Evolutionary conservation across 805 yeast genomes (phyloP), one percentile per base, ranked within the genome.

Genomic region (Metschnikowia continentalis): DNA sequence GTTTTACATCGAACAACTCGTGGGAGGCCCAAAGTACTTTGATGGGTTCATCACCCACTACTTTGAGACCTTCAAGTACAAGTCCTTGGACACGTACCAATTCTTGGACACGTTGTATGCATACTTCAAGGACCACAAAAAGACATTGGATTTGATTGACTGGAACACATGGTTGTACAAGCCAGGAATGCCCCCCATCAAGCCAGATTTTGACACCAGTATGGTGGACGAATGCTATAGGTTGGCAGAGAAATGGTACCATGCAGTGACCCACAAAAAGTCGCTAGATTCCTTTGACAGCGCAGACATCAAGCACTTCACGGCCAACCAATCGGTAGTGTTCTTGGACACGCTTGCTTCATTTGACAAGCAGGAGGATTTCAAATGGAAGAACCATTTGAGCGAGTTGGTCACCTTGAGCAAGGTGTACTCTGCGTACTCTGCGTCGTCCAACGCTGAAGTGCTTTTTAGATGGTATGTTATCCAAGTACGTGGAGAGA

Each of bases 151-250:
- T 60, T 57, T 77, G 6, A 79, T 91, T 47, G 96, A 90, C 67
- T 90, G 97, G 96, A 76, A 88, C 48, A 68, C 81, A 26, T 90
- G 97, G 96, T 71, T 89, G 50, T 86, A 76, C 67, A 74, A 78
- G 39, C 86, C 94, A 5, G 97, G 97, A 2, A 78, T 90, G 77
- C 97, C 97, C 39, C 96, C 95, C 55, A 63, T 71, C 19, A 86
- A 82, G 64, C 96, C 95, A 14, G 63, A 79, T 35, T 90, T 90
- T 63, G 89, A 88, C 64, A 88, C 96, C 2, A 72, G 83, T 2
- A 72, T 90, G 60, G 96, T 86, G 6, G 90, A 86, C 61, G 78
- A 80, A 61, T 89, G 92, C 60, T 81, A 82, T 58, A 58, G 61
- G 2, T 75, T 90, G 51, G 89, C 91, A 19, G 73, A 75, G 15